These are phyloP conservation scores for Xerocomellus intermedius DNA, from an alignment of 768 basidiomycete species.

Conservation along the genomic window DNA sequence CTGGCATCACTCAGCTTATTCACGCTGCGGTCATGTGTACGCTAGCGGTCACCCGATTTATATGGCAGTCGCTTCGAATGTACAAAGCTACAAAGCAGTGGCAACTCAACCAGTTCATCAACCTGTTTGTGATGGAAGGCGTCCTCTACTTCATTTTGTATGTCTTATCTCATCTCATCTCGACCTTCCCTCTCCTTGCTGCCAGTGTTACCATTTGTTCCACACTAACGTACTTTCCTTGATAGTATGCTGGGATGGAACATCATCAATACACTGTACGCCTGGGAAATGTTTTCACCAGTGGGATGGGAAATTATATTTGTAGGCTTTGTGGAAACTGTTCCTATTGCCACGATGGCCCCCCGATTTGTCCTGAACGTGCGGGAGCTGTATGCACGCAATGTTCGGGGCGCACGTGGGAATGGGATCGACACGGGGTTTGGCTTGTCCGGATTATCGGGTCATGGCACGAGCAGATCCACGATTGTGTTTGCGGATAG, in stretches of 20 bases:
- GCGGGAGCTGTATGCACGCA: slow-evolving; percentile 2
- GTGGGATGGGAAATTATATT: background rate
- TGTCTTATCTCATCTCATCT: background rate
- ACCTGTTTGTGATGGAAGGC: slow-evolving; percentile 3
- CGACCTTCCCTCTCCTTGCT: too few relatives aligned
- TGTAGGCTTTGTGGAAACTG: background rate
- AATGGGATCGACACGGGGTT: slow-evolving; percentile 5
- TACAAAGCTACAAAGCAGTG: background rate
- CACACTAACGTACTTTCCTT: background rate
- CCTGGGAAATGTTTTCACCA: background rate
- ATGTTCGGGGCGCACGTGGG: background rate
- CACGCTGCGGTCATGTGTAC: background rate
- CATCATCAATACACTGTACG: background rate
- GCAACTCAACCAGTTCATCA: slow-evolving; percentile 10
- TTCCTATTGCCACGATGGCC: background rate
- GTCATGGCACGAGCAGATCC: background rate
- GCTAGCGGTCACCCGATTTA: background rate
- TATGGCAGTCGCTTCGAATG: background rate
- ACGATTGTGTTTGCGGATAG: background rate
- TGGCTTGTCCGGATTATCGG: background rate
- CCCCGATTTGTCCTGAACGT: slow-evolving; percentile 9
- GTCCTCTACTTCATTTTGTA: slow-evolving; percentile 12
- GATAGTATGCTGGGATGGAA: background rate
- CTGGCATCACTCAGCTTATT: background rate
- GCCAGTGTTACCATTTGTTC: background rate